Conservation (phyloP, 2,329 filamentous ascomycete genomes). For the Penicillium sp. region DNA sequence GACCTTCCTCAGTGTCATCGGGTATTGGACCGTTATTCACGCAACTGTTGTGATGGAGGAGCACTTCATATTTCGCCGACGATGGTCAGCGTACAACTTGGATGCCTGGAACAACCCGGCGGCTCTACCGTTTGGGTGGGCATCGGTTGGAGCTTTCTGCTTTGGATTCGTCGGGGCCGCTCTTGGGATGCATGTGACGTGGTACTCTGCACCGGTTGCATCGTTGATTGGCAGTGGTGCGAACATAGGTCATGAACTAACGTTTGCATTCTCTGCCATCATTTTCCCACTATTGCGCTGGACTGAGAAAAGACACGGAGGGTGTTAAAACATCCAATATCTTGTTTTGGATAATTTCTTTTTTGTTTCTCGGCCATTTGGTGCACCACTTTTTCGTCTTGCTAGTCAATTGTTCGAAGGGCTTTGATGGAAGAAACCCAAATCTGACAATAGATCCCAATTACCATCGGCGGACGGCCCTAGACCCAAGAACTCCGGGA, state of each 20-base stretch:
- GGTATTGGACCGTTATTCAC: constrained; percentile 51
- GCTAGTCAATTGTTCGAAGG: constrained; percentile 42
- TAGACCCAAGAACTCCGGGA: constrained; percentile 35
- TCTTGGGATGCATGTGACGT: constrained; percentile 36
- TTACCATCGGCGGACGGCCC: constrained; percentile 27
- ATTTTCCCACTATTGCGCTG: constrained; percentile 31
- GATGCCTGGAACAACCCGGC: constrained; percentile 33
- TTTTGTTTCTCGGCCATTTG: not conserved
- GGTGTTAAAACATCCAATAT: constrained; percentile 13
- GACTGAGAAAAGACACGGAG: constrained; percentile 29
- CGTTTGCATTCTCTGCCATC: constrained; percentile 31
- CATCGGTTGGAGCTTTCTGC: constrained; percentile 31
- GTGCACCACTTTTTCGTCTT: not conserved
- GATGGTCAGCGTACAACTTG: constrained; percentile 36
- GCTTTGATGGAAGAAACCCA: constrained; percentile 22
- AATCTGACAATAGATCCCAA: constrained; percentile 32
- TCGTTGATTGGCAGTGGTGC: constrained; percentile 32
- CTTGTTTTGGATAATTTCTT: not conserved
- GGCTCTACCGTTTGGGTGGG: constrained; percentile 36
- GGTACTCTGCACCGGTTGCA: constrained; percentile 37
- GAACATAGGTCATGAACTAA: constrained; percentile 38
- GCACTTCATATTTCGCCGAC: constrained; percentile 35
- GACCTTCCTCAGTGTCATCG: constrained; percentile 50
- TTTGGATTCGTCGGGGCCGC: constrained; percentile 36
- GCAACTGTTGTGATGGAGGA: constrained; percentile 36